Evolutionary conservation across 805 yeast species (phyloP).

Genomic region (Phaffomyces opuntiae): DNA sequence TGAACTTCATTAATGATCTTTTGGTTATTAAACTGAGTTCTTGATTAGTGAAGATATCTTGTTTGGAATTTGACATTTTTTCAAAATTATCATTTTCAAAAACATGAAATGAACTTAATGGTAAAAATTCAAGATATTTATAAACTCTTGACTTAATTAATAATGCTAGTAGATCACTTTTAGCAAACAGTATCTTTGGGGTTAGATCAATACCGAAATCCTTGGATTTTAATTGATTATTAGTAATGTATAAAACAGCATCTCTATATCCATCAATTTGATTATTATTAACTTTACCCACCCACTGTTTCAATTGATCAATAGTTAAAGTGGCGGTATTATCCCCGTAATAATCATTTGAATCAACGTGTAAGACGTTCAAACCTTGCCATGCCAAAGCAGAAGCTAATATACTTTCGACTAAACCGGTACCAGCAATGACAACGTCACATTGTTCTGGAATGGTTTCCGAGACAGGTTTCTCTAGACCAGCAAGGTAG

Average conservation of each 20-base stretch:
- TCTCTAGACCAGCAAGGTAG: constrained; percentile 69
- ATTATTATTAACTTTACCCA: constrained; percentile 50
- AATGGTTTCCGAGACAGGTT: constrained; percentile 52
- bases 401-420: constrained; percentile 84
- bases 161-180: constrained; percentile 76
- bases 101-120: constrained; percentile 85
- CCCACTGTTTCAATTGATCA: constrained; percentile 84
- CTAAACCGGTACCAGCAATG: constrained; percentile 88
- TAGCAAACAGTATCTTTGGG: constrained; percentile 84
- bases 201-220: constrained; percentile 85
- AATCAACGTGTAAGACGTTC: constrained; percentile 84
- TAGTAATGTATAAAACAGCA: constrained; percentile 77
- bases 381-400: constrained; percentile 98
- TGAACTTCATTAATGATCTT: constrained; percentile 82
- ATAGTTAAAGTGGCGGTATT: constrained; percentile 77
- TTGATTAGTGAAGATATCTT: constrained; percentile 90
- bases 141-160: constrained; percentile 81
- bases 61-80: constrained; percentile 78
- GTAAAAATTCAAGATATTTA: constrained; percentile 87
- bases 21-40: constrained; percentile 67
- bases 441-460: constrained; percentile 82
- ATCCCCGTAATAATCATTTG: constrained; percentile 84
- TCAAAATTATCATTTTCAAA: constrained; percentile 88
- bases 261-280: constrained; percentile 41
- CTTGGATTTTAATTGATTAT: constrained; percentile 39